Evolutionary conservation across 2,329 filamentous ascomycete genomes (phyloP).

Genomic region (Fusarium praegraminearum): DNA sequence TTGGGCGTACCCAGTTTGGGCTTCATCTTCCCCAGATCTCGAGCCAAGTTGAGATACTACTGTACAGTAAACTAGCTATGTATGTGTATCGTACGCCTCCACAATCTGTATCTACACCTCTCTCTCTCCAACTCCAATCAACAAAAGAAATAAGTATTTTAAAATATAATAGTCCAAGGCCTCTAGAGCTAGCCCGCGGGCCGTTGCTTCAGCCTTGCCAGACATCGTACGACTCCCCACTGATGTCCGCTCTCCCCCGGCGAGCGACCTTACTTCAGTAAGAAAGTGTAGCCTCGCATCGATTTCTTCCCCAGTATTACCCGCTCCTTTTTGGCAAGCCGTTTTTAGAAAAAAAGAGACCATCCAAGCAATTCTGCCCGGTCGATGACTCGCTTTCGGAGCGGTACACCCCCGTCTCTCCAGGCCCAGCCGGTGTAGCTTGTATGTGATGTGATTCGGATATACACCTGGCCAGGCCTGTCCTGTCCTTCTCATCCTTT

Average conservation of each 20-base stretch:
- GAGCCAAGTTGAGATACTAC: slow-evolving; percentile 21
- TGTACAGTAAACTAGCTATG: background rate
- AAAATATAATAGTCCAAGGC: slow-evolving; percentile 27
- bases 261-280: slow-evolving; percentile 39
- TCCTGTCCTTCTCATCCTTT: background rate
- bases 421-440: slow-evolving; percentile 24
- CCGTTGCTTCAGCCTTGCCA: slow-evolving; percentile 47
- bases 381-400: slow-evolving; percentile 40
- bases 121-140: slow-evolving; percentile 25
- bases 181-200: slow-evolving; percentile 38
- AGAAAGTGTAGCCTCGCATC: slow-evolving; percentile 46
- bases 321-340: slow-evolving; percentile 40
- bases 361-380: slow-evolving; percentile 32
- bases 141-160: slow-evolving; percentile 47
- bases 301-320: slow-evolving; percentile 47
- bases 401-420: slow-evolving; percentile 39
- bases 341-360: slow-evolving; percentile 29
- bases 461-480: slow-evolving; percentile 23
- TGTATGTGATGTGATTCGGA: slow-evolving; percentile 19
- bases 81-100: slow-evolving; percentile 35
- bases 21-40: slow-evolving; percentile 28
- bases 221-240: slow-evolving; percentile 49
- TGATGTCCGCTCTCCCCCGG: slow-evolving; percentile 37
- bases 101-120: slow-evolving; percentile 43
- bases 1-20: slow-evolving; percentile 29